These are phyloP conservation scores for Coemansia sp. DNA, from an alignment of 192 early-diverging fungal species.

Conservation along the genomic window DNA sequence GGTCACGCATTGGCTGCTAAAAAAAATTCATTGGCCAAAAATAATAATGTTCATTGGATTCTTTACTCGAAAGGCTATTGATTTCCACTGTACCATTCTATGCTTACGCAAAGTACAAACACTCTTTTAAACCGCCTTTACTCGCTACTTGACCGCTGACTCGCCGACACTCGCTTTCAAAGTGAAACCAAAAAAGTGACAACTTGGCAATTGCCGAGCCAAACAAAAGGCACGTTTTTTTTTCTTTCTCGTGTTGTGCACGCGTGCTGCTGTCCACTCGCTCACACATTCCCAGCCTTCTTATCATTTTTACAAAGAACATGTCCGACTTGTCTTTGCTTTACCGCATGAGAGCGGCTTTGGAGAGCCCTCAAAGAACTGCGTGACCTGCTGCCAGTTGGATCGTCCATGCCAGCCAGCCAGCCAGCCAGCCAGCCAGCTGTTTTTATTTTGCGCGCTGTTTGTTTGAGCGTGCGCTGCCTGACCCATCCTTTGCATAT, in stretches of 20 bases:
- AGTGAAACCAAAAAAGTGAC: background rate
- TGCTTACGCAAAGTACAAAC: background rate
- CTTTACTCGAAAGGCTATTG: background rate
- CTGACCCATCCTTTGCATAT: background rate
- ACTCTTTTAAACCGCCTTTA: background rate
- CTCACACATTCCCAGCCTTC: background rate
- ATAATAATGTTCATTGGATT: background rate
- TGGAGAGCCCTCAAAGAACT: background rate
- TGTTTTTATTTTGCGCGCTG: background rate
- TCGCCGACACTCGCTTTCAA: background rate
- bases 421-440: background rate
- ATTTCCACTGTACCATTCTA: background rate
- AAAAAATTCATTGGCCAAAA: background rate
- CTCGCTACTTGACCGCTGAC: background rate
- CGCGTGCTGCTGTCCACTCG: background rate
- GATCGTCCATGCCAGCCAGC: background rate
- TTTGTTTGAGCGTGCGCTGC: background rate
- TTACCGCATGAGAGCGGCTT: background rate
- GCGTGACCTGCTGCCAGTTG: slow-evolving; percentile 8
- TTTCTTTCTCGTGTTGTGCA: too few relatives aligned
- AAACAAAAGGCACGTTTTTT: slow-evolving; percentile 11
- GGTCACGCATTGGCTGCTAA: background rate
- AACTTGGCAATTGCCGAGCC: background rate
- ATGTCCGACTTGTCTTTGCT: background rate
- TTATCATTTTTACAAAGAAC: slow-evolving; percentile 2